phyloP scores from a whole-genome alignment of 495 filamentous ascomycete species.

The Aspergillus homomorphus region DNA sequence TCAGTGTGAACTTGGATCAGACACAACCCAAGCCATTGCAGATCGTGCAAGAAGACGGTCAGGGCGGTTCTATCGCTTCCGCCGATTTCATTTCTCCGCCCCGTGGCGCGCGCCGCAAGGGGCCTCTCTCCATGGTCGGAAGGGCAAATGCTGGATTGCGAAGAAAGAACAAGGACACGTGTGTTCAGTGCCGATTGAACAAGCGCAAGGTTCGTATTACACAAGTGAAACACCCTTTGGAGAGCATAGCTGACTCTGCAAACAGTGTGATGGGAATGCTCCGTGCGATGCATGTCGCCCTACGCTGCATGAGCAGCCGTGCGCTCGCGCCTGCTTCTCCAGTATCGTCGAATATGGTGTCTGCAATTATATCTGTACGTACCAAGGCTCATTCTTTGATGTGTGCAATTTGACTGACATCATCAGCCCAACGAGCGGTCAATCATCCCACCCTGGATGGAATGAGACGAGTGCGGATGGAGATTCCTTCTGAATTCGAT shows the following conservation, averaged over 20 bases:
- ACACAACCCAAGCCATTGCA: constrained; percentile 37
- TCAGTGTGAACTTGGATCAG: constrained; percentile 31
- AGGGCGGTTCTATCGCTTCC: constrained; percentile 47
- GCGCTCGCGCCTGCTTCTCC: constrained; percentile 46
- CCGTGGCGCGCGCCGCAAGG: constrained; percentile 46
- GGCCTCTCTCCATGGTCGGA: constrained; percentile 43
- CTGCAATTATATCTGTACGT: constrained; percentile 51
- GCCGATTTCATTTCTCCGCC: constrained; percentile 48
- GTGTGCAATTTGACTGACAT: constrained; percentile 5
- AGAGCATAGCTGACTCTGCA: constrained; percentile 4
- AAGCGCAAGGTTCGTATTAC: constrained; percentile 42
- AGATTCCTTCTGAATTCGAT: constrained; percentile 43
- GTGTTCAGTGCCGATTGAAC: constrained; percentile 48
- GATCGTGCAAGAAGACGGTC: constrained; percentile 49
- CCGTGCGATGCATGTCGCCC: constrained; percentile 50
- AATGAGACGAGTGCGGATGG: constrained; percentile 35
- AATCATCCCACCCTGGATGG: constrained; percentile 43
- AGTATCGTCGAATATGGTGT: constrained; percentile 51
- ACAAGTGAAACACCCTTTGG: not conserved
- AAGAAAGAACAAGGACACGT: constrained; percentile 49
- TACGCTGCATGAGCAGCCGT: constrained; percentile 47
- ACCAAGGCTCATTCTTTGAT: not conserved
- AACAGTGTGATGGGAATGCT: constrained; percentile 45
- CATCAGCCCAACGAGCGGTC: constrained; percentile 45
- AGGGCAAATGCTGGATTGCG: constrained; percentile 46